These are phyloP conservation scores for Rhytidiadelphus loreus DNA, from an alignment of 225 moss, liverwort and hornwort species.

Conservation along the genomic window DNA sequence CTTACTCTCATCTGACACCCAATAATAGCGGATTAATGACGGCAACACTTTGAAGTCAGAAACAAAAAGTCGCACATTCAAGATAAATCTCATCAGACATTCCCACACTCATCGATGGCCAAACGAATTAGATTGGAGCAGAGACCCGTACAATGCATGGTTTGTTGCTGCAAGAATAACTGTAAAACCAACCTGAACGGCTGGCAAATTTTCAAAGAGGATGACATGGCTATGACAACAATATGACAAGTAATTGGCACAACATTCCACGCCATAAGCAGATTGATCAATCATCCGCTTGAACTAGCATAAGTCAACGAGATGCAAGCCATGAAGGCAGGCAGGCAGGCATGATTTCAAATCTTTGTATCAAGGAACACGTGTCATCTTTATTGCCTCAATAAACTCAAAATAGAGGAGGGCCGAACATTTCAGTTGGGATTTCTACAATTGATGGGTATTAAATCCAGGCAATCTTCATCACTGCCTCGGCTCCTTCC, in stretches of 20 bases:
- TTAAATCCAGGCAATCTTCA: neutral
- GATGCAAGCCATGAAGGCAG: neutral
- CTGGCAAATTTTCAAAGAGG: neutral
- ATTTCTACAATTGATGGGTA: neutral
- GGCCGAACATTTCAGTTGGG: slow-evolving; percentile 2
- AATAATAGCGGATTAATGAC: slow-evolving; percentile 11
- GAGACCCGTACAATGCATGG: neutral
- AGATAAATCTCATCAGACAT: neutral
- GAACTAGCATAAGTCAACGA: neutral
- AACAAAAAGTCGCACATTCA: neutral
- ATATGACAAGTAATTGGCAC: slow-evolving; percentile 7
- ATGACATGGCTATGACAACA: slow-evolving; percentile 2
- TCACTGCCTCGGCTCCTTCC: neutral
- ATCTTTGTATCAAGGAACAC: slow-evolving; percentile 4
- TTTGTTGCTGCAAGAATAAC: neutral
- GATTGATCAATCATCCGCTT: neutral
- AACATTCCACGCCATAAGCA: neutral
- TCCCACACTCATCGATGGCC: neutral
- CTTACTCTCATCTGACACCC: neutral
- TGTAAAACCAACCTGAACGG: neutral
- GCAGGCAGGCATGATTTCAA: neutral
- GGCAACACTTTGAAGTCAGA: neutral
- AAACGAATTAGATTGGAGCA: neutral
- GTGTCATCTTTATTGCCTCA: slow-evolving; percentile 37
- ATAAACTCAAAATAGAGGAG: slow-evolving; percentile 19